Conservation (phyloP, 352 stramenopile species). For the Hyaloperonospora arabidopsidis region DNA sequence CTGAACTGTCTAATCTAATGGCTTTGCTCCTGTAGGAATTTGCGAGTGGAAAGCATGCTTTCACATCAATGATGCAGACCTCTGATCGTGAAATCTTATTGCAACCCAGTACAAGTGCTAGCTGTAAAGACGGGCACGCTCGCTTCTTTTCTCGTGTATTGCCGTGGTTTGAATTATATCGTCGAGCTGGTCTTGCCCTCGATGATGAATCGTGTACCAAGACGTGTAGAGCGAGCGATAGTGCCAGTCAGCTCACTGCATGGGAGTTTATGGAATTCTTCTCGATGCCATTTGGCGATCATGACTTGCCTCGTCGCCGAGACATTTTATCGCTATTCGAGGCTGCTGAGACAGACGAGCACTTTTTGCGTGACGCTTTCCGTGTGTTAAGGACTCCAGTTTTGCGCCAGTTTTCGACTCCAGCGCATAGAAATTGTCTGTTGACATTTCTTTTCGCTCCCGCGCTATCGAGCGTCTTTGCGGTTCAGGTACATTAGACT, state of each 20-base stretch:
- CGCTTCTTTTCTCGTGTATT: slow-evolving; percentile 31
- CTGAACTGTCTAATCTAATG: too few relatives aligned
- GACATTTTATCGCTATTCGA: slow-evolving; percentile 64
- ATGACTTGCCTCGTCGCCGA: slow-evolving; percentile 43
- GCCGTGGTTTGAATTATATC: slow-evolving; percentile 66
- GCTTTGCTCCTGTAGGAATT: slow-evolving; percentile 23
- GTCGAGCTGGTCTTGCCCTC: slow-evolving; percentile 40
- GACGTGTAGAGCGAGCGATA: slow-evolving; percentile 34
- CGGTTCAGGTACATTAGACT: slow-evolving; percentile 49
- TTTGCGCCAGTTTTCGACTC: slow-evolving; percentile 36
- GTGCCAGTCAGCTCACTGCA: slow-evolving; percentile 39
- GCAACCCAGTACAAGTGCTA: slow-evolving; percentile 5
- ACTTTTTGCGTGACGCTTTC: slow-evolving; percentile 47
- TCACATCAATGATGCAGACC: slow-evolving; percentile 20
- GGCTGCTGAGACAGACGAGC: slow-evolving; percentile 44
- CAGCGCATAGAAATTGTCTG: slow-evolving; percentile 31
- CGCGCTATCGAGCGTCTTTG: slow-evolving; percentile 71
- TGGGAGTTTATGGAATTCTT: slow-evolving; percentile 79
- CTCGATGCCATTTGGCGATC: slow-evolving; percentile 67
- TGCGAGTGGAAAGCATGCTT: slow-evolving; percentile 22
- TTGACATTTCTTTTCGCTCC: slow-evolving; percentile 66
- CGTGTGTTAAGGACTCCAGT: slow-evolving; percentile 40
- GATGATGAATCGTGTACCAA: slow-evolving; percentile 44
- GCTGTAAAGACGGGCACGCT: slow-evolving; percentile 9
- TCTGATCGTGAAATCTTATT: slow-evolving; percentile 22